Evolutionary conservation across 495 filamentous ascomycete genomes (phyloP).

Genomic region (Trichocladium uniseriatum): DNA sequence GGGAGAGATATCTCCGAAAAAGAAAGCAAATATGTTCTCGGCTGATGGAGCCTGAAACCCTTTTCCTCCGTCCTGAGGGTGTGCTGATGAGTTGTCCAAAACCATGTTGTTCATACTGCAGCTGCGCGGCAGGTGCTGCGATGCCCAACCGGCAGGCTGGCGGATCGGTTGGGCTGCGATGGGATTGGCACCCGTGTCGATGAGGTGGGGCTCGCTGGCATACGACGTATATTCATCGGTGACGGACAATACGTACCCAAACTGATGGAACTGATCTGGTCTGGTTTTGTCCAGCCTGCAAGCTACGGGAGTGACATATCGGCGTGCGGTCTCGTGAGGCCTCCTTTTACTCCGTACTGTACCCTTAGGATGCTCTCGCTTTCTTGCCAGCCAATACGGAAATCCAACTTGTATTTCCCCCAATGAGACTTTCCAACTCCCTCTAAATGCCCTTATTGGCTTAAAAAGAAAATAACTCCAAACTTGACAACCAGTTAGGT

Average conservation of each 20-base stretch:
- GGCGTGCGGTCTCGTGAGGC: too few species aligned
- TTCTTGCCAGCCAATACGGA: background rate
- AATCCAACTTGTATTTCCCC: slow-evolving; percentile 6
- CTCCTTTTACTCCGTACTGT: too few species aligned
- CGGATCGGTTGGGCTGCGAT: slow-evolving; percentile 28
- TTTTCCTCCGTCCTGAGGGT: slow-evolving; percentile 9
- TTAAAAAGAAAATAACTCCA: slow-evolving; percentile 7
- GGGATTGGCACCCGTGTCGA: slow-evolving; percentile 23
- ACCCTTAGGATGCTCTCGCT: too few species aligned
- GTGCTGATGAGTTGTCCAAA: slow-evolving; percentile 45
- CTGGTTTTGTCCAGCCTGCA: too few species aligned
- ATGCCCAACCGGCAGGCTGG: slow-evolving; percentile 36
- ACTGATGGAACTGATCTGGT: too few species aligned
- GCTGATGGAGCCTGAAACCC: background rate
- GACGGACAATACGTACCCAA: too few species aligned
- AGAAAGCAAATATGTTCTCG: slow-evolving; percentile 6
- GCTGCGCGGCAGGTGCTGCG: slow-evolving; percentile 37
- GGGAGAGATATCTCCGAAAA: background rate
- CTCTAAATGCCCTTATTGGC: slow-evolving; percentile 20
- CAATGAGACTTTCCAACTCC: slow-evolving; percentile 13
- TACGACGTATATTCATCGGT: background rate
- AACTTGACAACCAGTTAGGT: slow-evolving; percentile 13
- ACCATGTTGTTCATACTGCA: slow-evolving; percentile 28
- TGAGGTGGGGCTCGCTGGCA: slow-evolving; percentile 2
- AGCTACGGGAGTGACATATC: too few species aligned